A percentile compares a stretch with the other conserved stretches of the same genome.
phyloP scores from a whole-genome alignment of 169 alveolate genomes.

The Hammondia hammondi region DNA sequence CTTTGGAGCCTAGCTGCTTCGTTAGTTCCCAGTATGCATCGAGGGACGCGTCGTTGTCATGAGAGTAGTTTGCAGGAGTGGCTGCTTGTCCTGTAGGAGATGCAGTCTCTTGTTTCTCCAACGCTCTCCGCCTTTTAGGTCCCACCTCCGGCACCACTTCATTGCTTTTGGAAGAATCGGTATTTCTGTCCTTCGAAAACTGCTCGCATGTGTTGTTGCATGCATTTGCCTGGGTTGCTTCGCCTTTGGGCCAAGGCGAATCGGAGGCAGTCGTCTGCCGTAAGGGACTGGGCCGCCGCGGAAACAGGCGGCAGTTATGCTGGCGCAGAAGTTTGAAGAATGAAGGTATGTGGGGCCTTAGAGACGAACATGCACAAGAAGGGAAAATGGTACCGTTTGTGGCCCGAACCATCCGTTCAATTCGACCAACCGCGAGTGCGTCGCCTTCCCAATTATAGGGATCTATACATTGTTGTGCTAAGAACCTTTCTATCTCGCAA shows the following conservation, averaged over 20 bases:
- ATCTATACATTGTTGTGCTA: no score
- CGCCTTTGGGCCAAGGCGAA: not conserved
- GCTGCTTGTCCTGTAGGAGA: not conserved
- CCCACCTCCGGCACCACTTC: not conserved
- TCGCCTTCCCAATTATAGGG: no score
- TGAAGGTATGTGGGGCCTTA: slow-evolving; percentile 64
- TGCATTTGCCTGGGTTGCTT: not conserved
- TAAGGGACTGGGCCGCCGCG: not conserved
- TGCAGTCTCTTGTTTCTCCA: not conserved
- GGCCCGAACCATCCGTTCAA: no score
- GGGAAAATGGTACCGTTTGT: no score
- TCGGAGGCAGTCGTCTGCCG: not conserved
- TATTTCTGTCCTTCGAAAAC: not conserved
- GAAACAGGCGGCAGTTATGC: slow-evolving; percentile 55
- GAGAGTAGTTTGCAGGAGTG: no score
- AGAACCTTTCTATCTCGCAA: no score
- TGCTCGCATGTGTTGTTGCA: not conserved
- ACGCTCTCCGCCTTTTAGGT: not conserved
- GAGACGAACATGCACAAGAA: not conserved
- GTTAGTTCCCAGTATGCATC: slow-evolving; percentile 58
- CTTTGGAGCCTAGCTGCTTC: slow-evolving; percentile 58
- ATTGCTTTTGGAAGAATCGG: not conserved
- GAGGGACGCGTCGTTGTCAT: not conserved
- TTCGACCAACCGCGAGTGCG: no score
- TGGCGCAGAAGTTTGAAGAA: slow-evolving; percentile 49